phyloP scores from a whole-genome alignment of 192 early-diverging fungal genomes.

The Entrophospora sp. region DNA sequence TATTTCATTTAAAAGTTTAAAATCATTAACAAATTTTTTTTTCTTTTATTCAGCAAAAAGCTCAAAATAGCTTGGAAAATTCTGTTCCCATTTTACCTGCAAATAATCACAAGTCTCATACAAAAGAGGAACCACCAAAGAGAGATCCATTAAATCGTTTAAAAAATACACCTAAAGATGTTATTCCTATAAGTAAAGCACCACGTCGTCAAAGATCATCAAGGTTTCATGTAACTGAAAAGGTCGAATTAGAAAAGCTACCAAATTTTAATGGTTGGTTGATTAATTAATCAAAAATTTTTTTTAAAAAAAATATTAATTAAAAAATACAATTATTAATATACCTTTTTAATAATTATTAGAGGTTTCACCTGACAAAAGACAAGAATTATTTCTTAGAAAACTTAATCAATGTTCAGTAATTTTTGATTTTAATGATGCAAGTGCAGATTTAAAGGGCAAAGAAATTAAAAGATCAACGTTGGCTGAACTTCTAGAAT shows the following conservation, averaged over 20 bases:
- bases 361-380: slow-evolving; percentile 74
- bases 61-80: neutral
- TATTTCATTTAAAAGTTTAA: too few species aligned
- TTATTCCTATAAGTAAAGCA: slow-evolving; percentile 68
- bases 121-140: slow-evolving; percentile 33
- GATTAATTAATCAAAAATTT: too few species aligned
- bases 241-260: slow-evolving; percentile 71
- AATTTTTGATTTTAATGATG: slow-evolving; percentile 94
- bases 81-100: slow-evolving; percentile 12
- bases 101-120: slow-evolving; percentile 16
- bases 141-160: slow-evolving; percentile 40
- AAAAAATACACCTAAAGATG: slow-evolving; percentile 52
- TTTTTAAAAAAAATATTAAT: too few species aligned
- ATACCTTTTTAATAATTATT: slow-evolving; percentile 7
- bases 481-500: slow-evolving; percentile 87
- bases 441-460: slow-evolving; percentile 76
- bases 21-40: too few species aligned
- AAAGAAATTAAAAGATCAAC: slow-evolving; percentile 95
- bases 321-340: too few species aligned
- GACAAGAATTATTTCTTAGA: slow-evolving; percentile 80
- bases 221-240: slow-evolving; percentile 74
- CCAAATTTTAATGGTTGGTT: slow-evolving; percentile 63
- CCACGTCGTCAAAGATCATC: slow-evolving; percentile 80
- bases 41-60: neutral
- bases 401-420: slow-evolving; percentile 89